phyloP scores from a whole-genome alignment of 768 basidiomycete species.

The Boletus reticuloceps region DNA sequence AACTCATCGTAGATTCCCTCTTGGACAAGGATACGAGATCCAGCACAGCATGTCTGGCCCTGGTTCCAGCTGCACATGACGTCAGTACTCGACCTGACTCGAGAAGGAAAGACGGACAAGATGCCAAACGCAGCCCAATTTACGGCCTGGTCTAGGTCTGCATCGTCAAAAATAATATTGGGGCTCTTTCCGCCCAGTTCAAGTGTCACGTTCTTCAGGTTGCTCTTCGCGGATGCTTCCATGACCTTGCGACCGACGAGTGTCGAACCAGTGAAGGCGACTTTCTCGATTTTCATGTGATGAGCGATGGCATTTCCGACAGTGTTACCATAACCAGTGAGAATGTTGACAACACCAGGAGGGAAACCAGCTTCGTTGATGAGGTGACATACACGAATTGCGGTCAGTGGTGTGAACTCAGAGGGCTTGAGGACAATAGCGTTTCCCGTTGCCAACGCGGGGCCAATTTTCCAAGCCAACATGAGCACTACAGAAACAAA shows the following conservation, averaged over 20 bases:
- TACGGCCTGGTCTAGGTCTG: slow-evolving; percentile 53
- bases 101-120: slow-evolving; percentile 49
- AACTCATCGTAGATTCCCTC: slow-evolving; percentile 78
- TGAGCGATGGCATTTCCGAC: slow-evolving; percentile 68
- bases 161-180: slow-evolving; percentile 48
- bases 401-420: slow-evolving; percentile 72
- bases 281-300: slow-evolving; percentile 64
- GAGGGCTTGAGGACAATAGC: slow-evolving; percentile 79
- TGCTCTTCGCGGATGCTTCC: slow-evolving; percentile 75
- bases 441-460: slow-evolving; percentile 79
- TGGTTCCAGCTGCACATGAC: slow-evolving; percentile 54
- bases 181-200: slow-evolving; percentile 56
- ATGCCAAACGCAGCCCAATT: slow-evolving; percentile 72
- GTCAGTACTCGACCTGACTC: slow-evolving; percentile 17
- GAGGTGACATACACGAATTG: slow-evolving; percentile 49
- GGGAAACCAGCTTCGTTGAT: slow-evolving; percentile 73
- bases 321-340: slow-evolving; percentile 68
- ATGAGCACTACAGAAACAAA: slow-evolving; percentile 42
- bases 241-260: slow-evolving; percentile 75
- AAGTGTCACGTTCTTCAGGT: slow-evolving; percentile 72
- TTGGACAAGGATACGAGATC: slow-evolving; percentile 82
- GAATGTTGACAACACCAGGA: slow-evolving; percentile 72
- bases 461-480: slow-evolving; percentile 71
- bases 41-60: slow-evolving; percentile 79
- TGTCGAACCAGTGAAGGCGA: slow-evolving; percentile 87